Evolutionary conservation across 2,329 filamentous ascomycete genomes (phyloP).

Genomic region (Aspergillus fumigatus): DNA sequence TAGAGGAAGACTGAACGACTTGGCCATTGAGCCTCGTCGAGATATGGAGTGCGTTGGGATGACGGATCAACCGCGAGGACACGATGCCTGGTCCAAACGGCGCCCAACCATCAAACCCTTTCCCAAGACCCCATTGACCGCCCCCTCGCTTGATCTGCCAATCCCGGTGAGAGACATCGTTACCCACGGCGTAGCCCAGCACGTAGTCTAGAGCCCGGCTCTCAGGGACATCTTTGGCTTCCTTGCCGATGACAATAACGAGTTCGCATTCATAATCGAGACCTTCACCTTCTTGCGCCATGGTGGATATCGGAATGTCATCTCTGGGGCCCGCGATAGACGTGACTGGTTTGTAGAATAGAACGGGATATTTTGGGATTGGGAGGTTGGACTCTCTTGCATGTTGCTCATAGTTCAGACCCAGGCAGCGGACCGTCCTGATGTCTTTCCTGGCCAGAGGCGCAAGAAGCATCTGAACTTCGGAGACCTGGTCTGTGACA

Average conservation of each 20-base stretch:
- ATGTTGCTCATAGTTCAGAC: slow-evolving; percentile 68
- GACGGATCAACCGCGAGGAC: slow-evolving; percentile 43
- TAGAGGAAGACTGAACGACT: slow-evolving; percentile 46
- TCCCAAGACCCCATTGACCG: slow-evolving; percentile 67
- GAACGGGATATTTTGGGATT: slow-evolving; percentile 64
- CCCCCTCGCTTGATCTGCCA: slow-evolving; percentile 67
- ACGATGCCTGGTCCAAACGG: slow-evolving; percentile 71
- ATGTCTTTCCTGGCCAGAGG: slow-evolving; percentile 61
- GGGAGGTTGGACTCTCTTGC: slow-evolving; percentile 66
- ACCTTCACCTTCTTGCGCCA: slow-evolving; percentile 62
- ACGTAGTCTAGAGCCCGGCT: slow-evolving; percentile 65
- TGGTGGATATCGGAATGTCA: slow-evolving; percentile 59
- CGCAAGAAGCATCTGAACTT: slow-evolving; percentile 52
- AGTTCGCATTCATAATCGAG: slow-evolving; percentile 80
- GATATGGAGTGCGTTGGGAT: slow-evolving; percentile 40
- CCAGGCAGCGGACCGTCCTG: slow-evolving; percentile 63
- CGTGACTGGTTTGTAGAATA: slow-evolving; percentile 71
- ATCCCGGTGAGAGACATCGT: slow-evolving; percentile 76
- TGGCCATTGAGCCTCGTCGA: slow-evolving; percentile 48
- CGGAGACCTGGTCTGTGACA: slow-evolving; percentile 58
- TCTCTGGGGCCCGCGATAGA: slow-evolving; percentile 61
- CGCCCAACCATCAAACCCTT: slow-evolving; percentile 72
- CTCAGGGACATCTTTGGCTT: slow-evolving; percentile 61
- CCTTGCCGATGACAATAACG: slow-evolving; percentile 66
- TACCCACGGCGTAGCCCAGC: slow-evolving; percentile 68